Evolutionary conservation across 1,139 yeast genomes (phyloP).

Genomic region (Magnusiomyces ingens): DNA sequence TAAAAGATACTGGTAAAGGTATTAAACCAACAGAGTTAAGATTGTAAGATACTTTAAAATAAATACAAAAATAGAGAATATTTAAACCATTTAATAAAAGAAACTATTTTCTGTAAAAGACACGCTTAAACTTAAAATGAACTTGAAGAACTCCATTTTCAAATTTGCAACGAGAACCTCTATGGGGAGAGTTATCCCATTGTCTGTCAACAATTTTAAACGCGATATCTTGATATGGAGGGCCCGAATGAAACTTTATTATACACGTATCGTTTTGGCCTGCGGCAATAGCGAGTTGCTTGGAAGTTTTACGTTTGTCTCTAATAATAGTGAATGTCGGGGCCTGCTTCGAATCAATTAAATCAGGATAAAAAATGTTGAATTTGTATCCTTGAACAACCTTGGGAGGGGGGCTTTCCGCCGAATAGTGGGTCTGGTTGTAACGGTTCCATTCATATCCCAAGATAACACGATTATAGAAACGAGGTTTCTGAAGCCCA

Average conservation of each 20-base stretch:
- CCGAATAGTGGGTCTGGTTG: slow-evolving; percentile 32
- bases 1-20: slow-evolving; percentile 39
- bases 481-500: slow-evolving; percentile 28
- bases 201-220: slow-evolving; percentile 34
- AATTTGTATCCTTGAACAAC: slow-evolving; percentile 36
- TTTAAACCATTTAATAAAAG: neutral
- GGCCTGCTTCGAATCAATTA: slow-evolving; percentile 24
- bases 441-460: slow-evolving; percentile 37
- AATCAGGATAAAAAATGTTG: slow-evolving; percentile 34
- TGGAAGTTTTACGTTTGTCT: slow-evolving; percentile 14
- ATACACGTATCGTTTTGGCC: slow-evolving; percentile 28
- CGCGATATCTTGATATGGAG: slow-evolving; percentile 33
- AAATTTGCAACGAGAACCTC: slow-evolving; percentile 30
- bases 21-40: neutral
- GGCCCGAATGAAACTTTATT: slow-evolving; percentile 31
- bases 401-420: slow-evolving; percentile 36
- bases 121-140: slow-evolving; percentile 33
- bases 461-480: slow-evolving; percentile 29
- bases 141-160: slow-evolving; percentile 34
- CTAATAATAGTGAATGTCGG: slow-evolving; percentile 32
- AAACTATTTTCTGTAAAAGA: slow-evolving; percentile 26
- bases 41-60: neutral
- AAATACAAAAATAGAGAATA: neutral
- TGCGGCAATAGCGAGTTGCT: slow-evolving; percentile 12
- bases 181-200: slow-evolving; percentile 34